Conservation (phyloP, 805 yeast genomes). For the Cyberlindnera bimundalis region DNA sequence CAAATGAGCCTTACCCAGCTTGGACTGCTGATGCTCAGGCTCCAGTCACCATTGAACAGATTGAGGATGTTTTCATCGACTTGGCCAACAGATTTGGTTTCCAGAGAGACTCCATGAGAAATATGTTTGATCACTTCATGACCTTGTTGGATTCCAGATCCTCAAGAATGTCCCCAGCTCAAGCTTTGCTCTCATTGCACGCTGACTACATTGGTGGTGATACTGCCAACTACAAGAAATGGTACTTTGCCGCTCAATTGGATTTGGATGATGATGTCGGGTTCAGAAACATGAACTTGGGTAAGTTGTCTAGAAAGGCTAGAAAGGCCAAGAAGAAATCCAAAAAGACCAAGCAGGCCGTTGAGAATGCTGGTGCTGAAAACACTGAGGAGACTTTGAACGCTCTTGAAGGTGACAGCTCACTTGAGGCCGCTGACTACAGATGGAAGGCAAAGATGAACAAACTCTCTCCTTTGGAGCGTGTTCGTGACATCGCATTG, state of each 20-base stretch:
- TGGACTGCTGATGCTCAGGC: constrained; percentile 97
- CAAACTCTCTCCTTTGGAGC: constrained; percentile 64
- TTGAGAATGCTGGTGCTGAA: constrained; percentile 57
- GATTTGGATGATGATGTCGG: constrained; percentile 85
- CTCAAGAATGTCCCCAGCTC: constrained; percentile 87
- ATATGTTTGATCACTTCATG: constrained; percentile 86
- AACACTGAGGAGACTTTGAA: constrained; percentile 55
- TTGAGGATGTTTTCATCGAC: constrained; percentile 83
- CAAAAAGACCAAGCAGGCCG: constrained; percentile 69
- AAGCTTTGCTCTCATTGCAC: constrained; percentile 76
- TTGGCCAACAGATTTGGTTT: constrained; percentile 81
- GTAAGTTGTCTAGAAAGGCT: constrained; percentile 73
- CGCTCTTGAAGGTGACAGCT: constrained; percentile 79
- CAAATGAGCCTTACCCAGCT: constrained; percentile 97
- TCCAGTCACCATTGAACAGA: constrained; percentile 78
- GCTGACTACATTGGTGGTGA: constrained; percentile 91
- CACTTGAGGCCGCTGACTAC: constrained; percentile 75
- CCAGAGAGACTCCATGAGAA: constrained; percentile 92
- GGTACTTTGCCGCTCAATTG: constrained; percentile 87
- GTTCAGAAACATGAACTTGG: constrained; percentile 74
- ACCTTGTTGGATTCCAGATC: constrained; percentile 77
- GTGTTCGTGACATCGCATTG: constrained; percentile 74
- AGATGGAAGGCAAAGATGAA: constrained; percentile 87
- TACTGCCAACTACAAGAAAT: constrained; percentile 77
- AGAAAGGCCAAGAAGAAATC: constrained; percentile 79